These are phyloP conservation scores for Pleomassaria siparia DNA, from an alignment of 2,329 filamentous ascomycete species.

Conservation along the genomic window DNA sequence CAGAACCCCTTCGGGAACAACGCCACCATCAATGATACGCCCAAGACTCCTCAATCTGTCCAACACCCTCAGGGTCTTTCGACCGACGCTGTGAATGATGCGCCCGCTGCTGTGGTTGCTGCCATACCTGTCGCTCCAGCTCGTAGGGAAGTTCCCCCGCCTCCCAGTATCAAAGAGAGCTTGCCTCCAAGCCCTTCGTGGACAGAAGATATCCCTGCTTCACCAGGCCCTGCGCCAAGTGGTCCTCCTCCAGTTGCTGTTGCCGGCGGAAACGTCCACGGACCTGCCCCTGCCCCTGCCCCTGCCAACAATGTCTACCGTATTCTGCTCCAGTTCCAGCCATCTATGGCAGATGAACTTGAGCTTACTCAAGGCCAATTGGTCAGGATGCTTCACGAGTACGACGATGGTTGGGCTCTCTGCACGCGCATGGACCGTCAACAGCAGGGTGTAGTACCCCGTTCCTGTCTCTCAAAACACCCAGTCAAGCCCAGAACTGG, in stretches of 20 bases:
- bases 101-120: conserved; percentile 38
- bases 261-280: conserved; percentile 64
- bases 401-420: conserved; percentile 97
- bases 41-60: conserved; percentile 28
- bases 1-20: conserved; percentile 61
- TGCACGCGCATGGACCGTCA: conserved; percentile 89
- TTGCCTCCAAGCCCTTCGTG: conserved; percentile 59
- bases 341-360: conserved; percentile 90
- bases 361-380: conserved; percentile 78
- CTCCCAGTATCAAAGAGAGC: conserved; percentile 56
- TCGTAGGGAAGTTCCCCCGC: conserved; percentile 42
- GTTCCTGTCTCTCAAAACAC: conserved; percentile 88
- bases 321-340: conserved; percentile 91
- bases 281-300: conserved; percentile 47
- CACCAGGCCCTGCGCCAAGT: conserved; percentile 48
- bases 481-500: conserved; percentile 80
- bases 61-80: conserved; percentile 25
- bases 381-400: conserved; percentile 88
- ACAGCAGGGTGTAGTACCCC: conserved; percentile 87
- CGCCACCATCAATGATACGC: conserved; percentile 39
- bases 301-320: conserved; percentile 72
- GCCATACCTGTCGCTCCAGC: conserved; percentile 45
- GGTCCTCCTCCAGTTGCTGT: conserved; percentile 51
- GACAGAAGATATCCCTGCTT: conserved; percentile 61
- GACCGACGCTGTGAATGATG: conserved; percentile 33